Percentiles rank a stretch among this genome's conserved stretches.
These are phyloP conservation scores for Alternaria atra DNA, from an alignment of 2,329 filamentous ascomycete genomes.

Conservation along the genomic window DNA sequence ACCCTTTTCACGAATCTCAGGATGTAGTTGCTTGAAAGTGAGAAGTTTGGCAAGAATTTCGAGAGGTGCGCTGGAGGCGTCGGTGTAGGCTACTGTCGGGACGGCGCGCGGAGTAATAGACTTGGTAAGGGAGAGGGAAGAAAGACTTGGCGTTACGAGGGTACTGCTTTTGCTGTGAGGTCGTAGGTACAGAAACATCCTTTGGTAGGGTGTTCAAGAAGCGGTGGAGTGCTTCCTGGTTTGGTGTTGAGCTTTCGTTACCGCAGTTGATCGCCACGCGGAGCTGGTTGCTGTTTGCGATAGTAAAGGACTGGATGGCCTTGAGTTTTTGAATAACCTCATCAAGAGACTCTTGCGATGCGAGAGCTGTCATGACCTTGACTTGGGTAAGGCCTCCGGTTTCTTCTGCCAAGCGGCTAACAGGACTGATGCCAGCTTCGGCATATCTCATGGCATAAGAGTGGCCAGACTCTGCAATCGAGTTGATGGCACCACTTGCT, in stretches of 20 bases:
- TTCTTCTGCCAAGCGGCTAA: slow-evolving; percentile 79
- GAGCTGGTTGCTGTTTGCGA: slow-evolving; percentile 72
- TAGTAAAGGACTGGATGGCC: slow-evolving; percentile 79
- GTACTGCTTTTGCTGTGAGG: slow-evolving; percentile 46
- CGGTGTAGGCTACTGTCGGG: slow-evolving; percentile 83
- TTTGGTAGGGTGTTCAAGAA: slow-evolving; percentile 73
- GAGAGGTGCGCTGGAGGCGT: slow-evolving; percentile 77
- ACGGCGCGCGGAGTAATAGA: slow-evolving; percentile 91
- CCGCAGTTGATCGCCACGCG: slow-evolving; percentile 89
- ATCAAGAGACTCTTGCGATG: slow-evolving; percentile 75
- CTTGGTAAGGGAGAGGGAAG: slow-evolving; percentile 94
- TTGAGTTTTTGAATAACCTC: slow-evolving; percentile 86
- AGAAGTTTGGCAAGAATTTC: slow-evolving; percentile 90
- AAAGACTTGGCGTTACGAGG: slow-evolving; percentile 72
- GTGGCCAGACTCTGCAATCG: slow-evolving; percentile 90
- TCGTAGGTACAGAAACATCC: slow-evolving; percentile 41
- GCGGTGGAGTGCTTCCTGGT: slow-evolving; percentile 73
- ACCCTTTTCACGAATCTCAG: slow-evolving; percentile 97
- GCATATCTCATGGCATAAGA: slow-evolving; percentile 85
- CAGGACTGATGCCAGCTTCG: slow-evolving; percentile 77
- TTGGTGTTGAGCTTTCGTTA: slow-evolving; percentile 72
- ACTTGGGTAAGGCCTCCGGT: slow-evolving; percentile 91
- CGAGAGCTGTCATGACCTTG: slow-evolving; percentile 81
- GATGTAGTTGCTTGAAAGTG: slow-evolving; percentile 95
- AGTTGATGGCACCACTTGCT: slow-evolving; percentile 88